These are phyloP conservation scores for Chytridium lagenaria DNA, from an alignment of 371 early-diverging fungal species.

Conservation along the genomic window DNA sequence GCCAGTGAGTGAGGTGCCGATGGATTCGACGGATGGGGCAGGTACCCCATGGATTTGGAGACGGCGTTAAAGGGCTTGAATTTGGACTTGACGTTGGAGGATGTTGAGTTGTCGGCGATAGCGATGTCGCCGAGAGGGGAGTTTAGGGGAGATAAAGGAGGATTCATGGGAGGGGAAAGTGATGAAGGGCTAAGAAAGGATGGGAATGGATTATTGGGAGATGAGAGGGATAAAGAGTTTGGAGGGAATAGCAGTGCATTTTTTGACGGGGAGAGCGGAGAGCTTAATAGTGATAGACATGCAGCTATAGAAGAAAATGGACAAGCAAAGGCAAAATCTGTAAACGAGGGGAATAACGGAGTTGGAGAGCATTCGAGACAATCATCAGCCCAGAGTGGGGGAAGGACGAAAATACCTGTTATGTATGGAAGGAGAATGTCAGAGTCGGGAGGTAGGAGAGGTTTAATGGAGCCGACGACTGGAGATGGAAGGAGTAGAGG, in stretches of 20 bases:
- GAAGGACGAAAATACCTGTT: background rate
- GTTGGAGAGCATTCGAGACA: background rate
- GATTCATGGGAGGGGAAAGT: background rate
- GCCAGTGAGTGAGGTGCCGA: background rate
- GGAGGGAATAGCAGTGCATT: background rate
- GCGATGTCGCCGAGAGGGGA: background rate
- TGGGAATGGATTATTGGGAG: background rate
- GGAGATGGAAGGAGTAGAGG: background rate
- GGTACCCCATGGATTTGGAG: background rate
- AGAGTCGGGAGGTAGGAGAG: background rate
- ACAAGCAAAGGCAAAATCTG: background rate
- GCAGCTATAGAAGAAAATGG: background rate
- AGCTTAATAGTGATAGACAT: too few species aligned
- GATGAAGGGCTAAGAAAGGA: too few species aligned
- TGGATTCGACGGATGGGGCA: background rate
- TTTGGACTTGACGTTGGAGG: background rate
- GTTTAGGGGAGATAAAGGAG: background rate
- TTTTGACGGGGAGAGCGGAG: too few species aligned
- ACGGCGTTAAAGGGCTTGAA: background rate
- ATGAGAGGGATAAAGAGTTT: background rate
- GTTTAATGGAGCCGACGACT: background rate
- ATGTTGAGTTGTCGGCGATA: background rate
- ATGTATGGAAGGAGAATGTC: background rate
- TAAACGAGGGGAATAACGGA: background rate
- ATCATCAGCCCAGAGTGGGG: background rate